A percentile compares a stretch with the other conserved stretches of the same genome.
Conservation (phyloP, 768 basidiomycete genomes). For the Pisolithus tinctorius region DNA sequence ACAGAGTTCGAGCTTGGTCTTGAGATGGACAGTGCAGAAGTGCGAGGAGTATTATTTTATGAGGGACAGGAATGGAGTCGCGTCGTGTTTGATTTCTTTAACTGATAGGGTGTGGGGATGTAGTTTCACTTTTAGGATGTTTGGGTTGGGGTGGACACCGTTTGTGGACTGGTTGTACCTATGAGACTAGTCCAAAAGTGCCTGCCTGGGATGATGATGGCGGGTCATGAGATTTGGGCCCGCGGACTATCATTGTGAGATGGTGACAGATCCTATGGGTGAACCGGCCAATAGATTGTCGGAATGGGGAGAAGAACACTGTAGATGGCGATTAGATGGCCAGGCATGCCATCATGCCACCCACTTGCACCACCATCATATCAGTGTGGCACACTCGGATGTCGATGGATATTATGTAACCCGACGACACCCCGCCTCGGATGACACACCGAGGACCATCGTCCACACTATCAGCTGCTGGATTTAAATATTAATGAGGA, state of each 20-base stretch:
- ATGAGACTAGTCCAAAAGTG: background rate
- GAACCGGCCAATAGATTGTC: no score
- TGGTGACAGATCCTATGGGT: no score
- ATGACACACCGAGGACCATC: background rate
- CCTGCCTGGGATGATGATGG: background rate
- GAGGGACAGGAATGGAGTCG: conserved; percentile 78
- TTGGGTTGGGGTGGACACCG: background rate
- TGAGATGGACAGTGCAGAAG: conserved; percentile 82
- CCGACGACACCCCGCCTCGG: background rate
- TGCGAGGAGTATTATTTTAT: conserved; percentile 72
- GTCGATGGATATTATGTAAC: background rate
- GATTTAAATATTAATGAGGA: background rate
- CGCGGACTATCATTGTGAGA: no score
- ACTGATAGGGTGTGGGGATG: conserved; percentile 15
- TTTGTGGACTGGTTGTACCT: background rate
- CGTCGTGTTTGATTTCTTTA: conserved; percentile 53
- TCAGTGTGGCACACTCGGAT: background rate
- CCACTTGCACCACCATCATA: background rate
- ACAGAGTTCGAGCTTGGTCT: conserved; percentile 80
- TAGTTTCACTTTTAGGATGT: background rate
- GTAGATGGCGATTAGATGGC: no score
- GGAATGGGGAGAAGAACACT: no score
- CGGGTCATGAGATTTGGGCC: background rate
- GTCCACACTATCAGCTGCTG: background rate
- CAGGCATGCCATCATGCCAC: no score